These are phyloP conservation scores for Exserohilum rostratum DNA, from an alignment of 2,329 filamentous ascomycete genomes.

Conservation along the genomic window DNA sequence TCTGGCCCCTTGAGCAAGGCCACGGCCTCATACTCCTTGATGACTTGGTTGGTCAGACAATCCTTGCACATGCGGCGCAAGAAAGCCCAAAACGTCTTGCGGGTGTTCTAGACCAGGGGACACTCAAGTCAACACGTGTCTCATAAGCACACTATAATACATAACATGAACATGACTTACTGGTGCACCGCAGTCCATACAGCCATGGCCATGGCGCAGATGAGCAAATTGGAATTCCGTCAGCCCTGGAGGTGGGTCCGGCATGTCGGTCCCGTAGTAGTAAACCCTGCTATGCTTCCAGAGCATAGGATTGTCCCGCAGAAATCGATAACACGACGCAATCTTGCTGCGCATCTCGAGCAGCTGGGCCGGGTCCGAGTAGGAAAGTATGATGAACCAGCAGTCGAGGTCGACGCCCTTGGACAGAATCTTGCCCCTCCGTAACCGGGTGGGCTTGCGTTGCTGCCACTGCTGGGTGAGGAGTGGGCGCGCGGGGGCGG, in stretches of 20 bases:
- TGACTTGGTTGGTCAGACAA: slow-evolving; percentile 44
- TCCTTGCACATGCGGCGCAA: slow-evolving; percentile 51
- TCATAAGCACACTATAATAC: background rate
- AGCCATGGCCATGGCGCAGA: slow-evolving; percentile 48
- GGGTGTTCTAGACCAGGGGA: slow-evolving; percentile 27
- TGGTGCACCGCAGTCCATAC: slow-evolving; percentile 46
- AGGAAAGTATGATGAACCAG: slow-evolving; percentile 46
- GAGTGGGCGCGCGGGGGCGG: slow-evolving; percentile 16
- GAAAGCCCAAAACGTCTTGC: slow-evolving; percentile 53
- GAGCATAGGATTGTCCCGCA: slow-evolving; percentile 44
- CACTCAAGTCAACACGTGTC: background rate
- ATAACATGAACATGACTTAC: background rate
- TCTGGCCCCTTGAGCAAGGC: slow-evolving; percentile 30
- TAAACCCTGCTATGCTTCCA: slow-evolving; percentile 47
- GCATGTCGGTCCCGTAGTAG: slow-evolving; percentile 42
- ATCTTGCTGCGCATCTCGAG: slow-evolving; percentile 45
- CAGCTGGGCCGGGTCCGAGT: slow-evolving; percentile 43
- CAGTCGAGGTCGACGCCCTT: slow-evolving; percentile 41
- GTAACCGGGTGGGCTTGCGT: slow-evolving; percentile 35
- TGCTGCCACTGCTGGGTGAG: slow-evolving; percentile 30
- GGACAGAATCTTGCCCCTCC: slow-evolving; percentile 33
- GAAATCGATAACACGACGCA: slow-evolving; percentile 43
- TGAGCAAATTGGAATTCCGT: slow-evolving; percentile 50
- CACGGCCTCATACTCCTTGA: slow-evolving; percentile 41
- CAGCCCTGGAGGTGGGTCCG: slow-evolving; percentile 44